These are phyloP conservation scores for Sphaerulina vaccinii DNA, from an alignment of 2,329 filamentous ascomycete genomes.

Conservation along the genomic window DNA sequence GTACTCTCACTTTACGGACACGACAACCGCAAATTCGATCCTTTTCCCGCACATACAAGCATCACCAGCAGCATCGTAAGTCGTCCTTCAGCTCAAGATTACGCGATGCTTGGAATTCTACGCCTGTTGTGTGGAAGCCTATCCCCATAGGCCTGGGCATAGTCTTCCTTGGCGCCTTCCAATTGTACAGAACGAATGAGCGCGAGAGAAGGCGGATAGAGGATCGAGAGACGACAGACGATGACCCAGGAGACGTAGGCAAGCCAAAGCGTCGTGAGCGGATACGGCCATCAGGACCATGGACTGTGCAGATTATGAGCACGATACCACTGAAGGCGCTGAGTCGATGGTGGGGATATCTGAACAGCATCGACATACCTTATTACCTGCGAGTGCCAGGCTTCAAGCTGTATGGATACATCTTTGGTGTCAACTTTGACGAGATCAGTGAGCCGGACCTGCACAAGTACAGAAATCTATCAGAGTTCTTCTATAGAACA, in stretches of 20 bases:
- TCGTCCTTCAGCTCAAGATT: constrained; percentile 57
- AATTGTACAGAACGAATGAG: constrained; percentile 73
- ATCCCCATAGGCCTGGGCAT: constrained; percentile 86
- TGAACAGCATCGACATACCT: constrained; percentile 86
- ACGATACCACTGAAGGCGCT: constrained; percentile 87
- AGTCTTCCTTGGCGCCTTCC: constrained; percentile 76
- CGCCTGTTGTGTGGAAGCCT: constrained; percentile 80
- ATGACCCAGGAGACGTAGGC: constrained; percentile 32
- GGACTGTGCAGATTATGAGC: constrained; percentile 92
- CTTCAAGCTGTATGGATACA: constrained; percentile 85
- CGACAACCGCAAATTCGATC: constrained; percentile 13
- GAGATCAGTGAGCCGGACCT: constrained; percentile 89
- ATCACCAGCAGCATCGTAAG: constrained; percentile 24
- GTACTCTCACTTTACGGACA: constrained; percentile 7
- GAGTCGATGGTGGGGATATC: constrained; percentile 82
- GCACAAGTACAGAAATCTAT: constrained; percentile 85
- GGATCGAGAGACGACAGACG: constrained; percentile 38
- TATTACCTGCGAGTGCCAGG: constrained; percentile 85
- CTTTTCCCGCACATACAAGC: constrained; percentile 22
- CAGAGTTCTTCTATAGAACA: constrained; percentile 94
- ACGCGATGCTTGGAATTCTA: constrained; percentile 59
- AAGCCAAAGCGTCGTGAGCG: constrained; percentile 56
- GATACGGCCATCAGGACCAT: constrained; percentile 80
- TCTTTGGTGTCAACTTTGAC: constrained; percentile 86
- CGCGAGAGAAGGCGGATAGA: constrained; percentile 28